These are phyloP conservation scores for Neurospora sp. DNA, from an alignment of 495 filamentous ascomycete species.

Conservation along the genomic window DNA sequence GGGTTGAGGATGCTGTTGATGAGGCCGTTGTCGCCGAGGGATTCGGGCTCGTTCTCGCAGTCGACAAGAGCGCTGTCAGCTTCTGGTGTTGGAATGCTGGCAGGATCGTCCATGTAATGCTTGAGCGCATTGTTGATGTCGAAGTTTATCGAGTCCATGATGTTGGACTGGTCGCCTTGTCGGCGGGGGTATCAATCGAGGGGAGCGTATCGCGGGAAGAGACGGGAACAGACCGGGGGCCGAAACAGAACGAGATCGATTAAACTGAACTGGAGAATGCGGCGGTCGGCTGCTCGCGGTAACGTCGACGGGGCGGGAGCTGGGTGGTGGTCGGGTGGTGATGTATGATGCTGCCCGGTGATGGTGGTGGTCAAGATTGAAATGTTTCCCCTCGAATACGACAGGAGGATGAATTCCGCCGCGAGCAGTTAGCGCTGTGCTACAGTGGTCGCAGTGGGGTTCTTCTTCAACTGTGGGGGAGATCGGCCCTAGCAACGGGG, in stretches of 20 bases:
- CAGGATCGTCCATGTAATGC: slow-evolving; percentile 86
- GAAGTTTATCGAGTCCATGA: slow-evolving; percentile 74
- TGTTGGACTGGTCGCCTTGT: background rate
- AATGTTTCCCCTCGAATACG: background rate
- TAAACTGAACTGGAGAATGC: background rate
- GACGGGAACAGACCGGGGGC: slow-evolving; percentile 7
- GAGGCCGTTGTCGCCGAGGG: slow-evolving; percentile 58
- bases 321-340: background rate
- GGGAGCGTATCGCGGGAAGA: background rate
- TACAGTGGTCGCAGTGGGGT: background rate
- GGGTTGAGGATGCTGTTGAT: slow-evolving; percentile 82
- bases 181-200: slow-evolving; percentile 16
- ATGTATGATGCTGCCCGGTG: background rate
- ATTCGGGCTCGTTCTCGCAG: slow-evolving; percentile 84
- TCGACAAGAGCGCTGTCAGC: slow-evolving; percentile 77
- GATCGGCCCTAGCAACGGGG: background rate
- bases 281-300: background rate
- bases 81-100: slow-evolving; percentile 72
- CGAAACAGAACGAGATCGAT: background rate
- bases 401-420: background rate
- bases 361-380: background rate
- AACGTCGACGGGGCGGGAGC: background rate
- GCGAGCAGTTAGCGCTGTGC: background rate
- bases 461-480: background rate
- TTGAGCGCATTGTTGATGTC: slow-evolving; percentile 95